phyloP scores from a whole-genome alignment of 1,284 basidiomycete genomes.

The Microbotryum scabiosae region DNA sequence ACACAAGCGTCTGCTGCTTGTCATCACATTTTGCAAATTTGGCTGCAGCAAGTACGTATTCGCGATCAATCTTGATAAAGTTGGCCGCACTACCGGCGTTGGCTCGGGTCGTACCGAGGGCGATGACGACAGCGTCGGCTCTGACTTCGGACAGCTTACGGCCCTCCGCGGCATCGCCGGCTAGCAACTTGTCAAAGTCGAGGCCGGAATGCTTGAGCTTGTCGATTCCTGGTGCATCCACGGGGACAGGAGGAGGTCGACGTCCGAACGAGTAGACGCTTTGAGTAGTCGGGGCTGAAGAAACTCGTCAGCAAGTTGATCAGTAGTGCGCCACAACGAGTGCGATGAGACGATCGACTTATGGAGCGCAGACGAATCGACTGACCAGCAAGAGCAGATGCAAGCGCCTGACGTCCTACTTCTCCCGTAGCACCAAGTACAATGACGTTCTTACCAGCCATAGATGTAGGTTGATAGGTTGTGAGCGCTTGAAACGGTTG shows the following conservation, averaged over 20 bases:
- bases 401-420: conserved; percentile 51
- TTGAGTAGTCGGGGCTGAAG: no score
- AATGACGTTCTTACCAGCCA: conserved; percentile 34
- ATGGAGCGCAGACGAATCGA: conserved; percentile 43
- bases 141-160: conserved; percentile 49
- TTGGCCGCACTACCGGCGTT: conserved; percentile 54
- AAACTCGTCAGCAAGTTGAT: no score
- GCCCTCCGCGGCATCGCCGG: conserved; percentile 36
- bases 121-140: conserved; percentile 59
- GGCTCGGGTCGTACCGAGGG: conserved; percentile 55
- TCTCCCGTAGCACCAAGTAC: conserved; percentile 60
- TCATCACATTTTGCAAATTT: conserved; percentile 51
- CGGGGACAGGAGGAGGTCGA: conserved; percentile 45
- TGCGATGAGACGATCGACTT: conserved; percentile 43
- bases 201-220: conserved; percentile 50
- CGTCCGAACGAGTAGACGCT: conserved; percentile 53
- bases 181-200: conserved; percentile 55
- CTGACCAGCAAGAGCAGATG: conserved; percentile 47
- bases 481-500: no score
- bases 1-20: conserved; percentile 54
- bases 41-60: conserved; percentile 64
- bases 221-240: conserved; percentile 43
- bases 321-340: no score
- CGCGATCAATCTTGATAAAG: conserved; percentile 67
- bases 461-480: no score